Base-by-base conservation (phyloP, 2,329 filamentous ascomycete genomes). In the Fusarium neocosmosporiellum region DNA sequence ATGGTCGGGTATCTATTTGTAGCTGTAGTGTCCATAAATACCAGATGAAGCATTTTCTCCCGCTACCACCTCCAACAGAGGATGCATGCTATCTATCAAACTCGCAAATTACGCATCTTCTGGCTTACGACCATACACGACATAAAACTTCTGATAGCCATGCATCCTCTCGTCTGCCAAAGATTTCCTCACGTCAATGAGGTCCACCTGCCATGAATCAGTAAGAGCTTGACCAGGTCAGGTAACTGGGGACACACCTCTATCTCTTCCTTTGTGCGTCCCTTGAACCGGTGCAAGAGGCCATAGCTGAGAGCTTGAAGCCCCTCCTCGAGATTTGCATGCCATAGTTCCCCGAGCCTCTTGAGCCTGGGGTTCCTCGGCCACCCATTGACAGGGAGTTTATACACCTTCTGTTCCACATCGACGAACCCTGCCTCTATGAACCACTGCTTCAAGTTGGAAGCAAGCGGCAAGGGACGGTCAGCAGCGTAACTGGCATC, bases 181-280 rank as follows among this genome's bases (percentile, higher is more conserved):
- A 8, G 41, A 34, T 13, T 22, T 36, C 14, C 46, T 37, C 11
- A 55, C 59, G 5, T 63, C 36, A 9, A 55, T 43, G 34, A 63
- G 50, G 7, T 34, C 36, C 33, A 62, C 37, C 59, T 62, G 3
- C n/a, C 8, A 33, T n/a, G 27, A 7, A 9, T 53, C 24, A 14
- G 22, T 39, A 54, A 62, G 31, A 33, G 9, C 27, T 18, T 29
- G 10, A 7, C 29, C n/a, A 11, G 20, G 29, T n/a, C 4, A 41
- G 24, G 18, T 14, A 5, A 43, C 27, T 1, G 7, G 31, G 11
- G 14, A 34, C 59, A 39, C 31, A 62, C 59, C 59, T 62, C 43
- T 24, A 62, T 62, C 59, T 62, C 22, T 50, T 62, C 59, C 24
- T 62, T 50, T n/a, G 59, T 62, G 27, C 59, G 37, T 14, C 27